Base-by-base conservation (phyloP, 352 stramenopile species). In the Phytophthora pluvialis region DNA sequence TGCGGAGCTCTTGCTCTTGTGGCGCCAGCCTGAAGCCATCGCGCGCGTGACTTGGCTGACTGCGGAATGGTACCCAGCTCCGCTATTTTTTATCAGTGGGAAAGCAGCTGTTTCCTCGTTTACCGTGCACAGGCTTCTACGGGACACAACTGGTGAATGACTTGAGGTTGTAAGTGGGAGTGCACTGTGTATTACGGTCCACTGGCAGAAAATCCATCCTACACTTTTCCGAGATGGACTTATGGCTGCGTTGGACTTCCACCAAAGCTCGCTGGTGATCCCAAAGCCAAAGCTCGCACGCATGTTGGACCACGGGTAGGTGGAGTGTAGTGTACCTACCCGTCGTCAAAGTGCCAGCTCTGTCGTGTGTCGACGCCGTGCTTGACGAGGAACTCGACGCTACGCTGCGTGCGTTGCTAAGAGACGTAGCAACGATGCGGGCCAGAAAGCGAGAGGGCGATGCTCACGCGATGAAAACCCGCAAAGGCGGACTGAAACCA, bases 1-100 rank as follows among this genome's bases (percentile, higher is more conserved):
- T 2, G 32, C 26, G 16, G 31, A 16, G 28, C 11, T 29, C 40
- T 50, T 32, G 39, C 15, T 50, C 26, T 44, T 60, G 31, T 56
- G 36, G 18, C 48, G 54, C 64, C 47, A 70, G 16, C 29, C 21
- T 45, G 68, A 70, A 67, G 68, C 57, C 63, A 72, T 73, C 15
- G 28, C 15, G 7, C 25, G 42, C 16, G 38, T 44, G 25, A 44
- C 38, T 44, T 9, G 38, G 15, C 9, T 10, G 16, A 39, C 16
- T 47, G 50, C 42, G 45, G 59, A 61, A 67, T 45, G 42, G 45
- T 32, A 31, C 36, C 29, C 54, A 33, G 38, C 31, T 54, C 18
- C 8, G 26, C 40, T 67, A 54, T 68, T 57, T 62, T 68, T 57
- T 45, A 54, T 52, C 36, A 58, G 43, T 29, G 40, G 18, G 18